Base-by-base conservation (phyloP, 208 protist species). In the Leishmania tarentolae region DNA sequence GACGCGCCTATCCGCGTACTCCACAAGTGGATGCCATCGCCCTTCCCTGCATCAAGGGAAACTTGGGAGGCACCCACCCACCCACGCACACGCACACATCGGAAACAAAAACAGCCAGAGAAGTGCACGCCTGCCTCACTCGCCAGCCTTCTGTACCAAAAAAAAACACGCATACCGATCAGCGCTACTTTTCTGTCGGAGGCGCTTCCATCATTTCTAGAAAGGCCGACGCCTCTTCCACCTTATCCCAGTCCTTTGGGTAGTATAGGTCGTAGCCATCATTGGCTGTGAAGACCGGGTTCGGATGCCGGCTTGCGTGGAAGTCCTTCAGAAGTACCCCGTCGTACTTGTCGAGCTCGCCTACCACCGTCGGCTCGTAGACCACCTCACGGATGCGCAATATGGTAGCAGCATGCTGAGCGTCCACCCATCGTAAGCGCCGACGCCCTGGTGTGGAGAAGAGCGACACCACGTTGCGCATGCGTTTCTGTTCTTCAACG, bases 401-500 rank as follows among this genome's bases (percentile, higher is more conserved):
- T 44, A 97, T 91, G n/a, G 91, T 98, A 0, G 90, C 95, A 9
- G 92, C 87, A 81, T 98, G 93, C 46, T 87, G 90, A 13, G 86
- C 86, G 81, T 98, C 93, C 24, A 95, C 83, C 92, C 93, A 98
- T 8, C 91, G 88, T 76, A 90, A 80, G 15, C 84, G 87, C 15
- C 93, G 86, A 2, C 92, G 82, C 15, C 92, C 93, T 0, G 90
- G 88, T 13, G 90, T 91, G n/a, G 86, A 80, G 81, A 95, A 96
- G 31, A 96, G 85, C 19, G 93, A 97, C 15, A 98, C 91, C 4
- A 96, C 88, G 80, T 96, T 97, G 52, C 94, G 92, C 92, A 97
- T 93, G 19, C 90, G 87, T 75, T 94, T 97, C 76, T 98, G 95
- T 87, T 98, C 93, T 82, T 98, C 95, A 13, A 98, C 95, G 40